A percentile compares a stretch with the other conserved stretches of the same genome.
phyloP scores from a whole-genome alignment of 441 rosid genomes.

The Dalechampia spathulata region DNA sequence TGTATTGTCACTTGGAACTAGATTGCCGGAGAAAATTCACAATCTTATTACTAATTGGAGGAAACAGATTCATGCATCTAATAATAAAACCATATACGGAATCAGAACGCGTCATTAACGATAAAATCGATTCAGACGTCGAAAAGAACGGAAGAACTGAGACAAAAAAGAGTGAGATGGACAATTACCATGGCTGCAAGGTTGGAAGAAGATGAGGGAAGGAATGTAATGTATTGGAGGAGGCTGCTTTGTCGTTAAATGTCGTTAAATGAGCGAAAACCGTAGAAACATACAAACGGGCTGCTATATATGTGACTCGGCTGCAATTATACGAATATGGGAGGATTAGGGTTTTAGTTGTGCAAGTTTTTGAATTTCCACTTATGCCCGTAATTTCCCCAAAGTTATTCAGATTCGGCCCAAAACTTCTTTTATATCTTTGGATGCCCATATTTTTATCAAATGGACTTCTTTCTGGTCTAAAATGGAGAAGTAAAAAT shows the following conservation, averaged over 20 bases:
- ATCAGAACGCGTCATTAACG: no score
- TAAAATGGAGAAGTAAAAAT: no score
- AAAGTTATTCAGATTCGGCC: neutral
- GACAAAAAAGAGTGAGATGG: neutral
- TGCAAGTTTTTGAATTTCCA: neutral
- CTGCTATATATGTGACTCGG: neutral
- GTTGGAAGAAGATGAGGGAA: neutral
- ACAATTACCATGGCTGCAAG: slow-evolving; percentile 28
- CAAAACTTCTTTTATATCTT: neutral
- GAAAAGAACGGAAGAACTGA: neutral
- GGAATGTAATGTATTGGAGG: neutral
- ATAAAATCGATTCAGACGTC: neutral
- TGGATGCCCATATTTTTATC: neutral
- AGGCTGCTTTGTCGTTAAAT: neutral
- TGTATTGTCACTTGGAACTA: no score
- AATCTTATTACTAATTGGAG: no score
- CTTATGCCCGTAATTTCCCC: neutral
- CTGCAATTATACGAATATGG: neutral
- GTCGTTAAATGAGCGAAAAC: slow-evolving; percentile 4
- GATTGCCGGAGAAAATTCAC: no score
- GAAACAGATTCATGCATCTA: no score
- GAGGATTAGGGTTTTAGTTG: slow-evolving; percentile 15
- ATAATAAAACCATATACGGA: no score
- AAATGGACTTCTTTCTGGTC: no score
- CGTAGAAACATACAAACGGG: neutral